Percentiles rank a stretch among this genome's conserved stretches.
phyloP scores from a whole-genome alignment of 2,329 filamentous ascomycete genomes.

The Cryphonectria parasitica region DNA sequence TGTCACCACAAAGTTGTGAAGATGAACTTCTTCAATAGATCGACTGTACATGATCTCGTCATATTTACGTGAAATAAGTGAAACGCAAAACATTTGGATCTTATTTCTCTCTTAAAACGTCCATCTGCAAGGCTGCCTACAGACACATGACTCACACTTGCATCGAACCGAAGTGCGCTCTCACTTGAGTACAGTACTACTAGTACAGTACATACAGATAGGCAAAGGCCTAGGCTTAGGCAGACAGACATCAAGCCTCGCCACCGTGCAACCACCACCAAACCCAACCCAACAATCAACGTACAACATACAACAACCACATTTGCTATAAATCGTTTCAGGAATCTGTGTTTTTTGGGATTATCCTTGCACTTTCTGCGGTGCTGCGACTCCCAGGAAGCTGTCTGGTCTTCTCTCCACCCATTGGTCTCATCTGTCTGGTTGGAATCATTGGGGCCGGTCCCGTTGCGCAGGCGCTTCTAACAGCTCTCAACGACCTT shows the following conservation, averaged over 20 bases:
- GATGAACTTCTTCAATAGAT: background rate
- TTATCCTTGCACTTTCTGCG: background rate
- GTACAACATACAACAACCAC: background rate
- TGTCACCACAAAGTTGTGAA: background rate
- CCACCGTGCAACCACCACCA: background rate
- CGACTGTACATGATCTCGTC: background rate
- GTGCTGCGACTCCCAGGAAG: background rate
- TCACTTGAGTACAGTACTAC: background rate
- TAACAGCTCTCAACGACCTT: background rate
- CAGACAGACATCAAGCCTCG: background rate
- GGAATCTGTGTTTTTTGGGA: background rate
- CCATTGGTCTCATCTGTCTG: background rate
- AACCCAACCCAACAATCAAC: background rate
- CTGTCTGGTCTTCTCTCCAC: background rate
- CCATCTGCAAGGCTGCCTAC: background rate
- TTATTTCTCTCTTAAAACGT: background rate
- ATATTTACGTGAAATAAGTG: background rate
- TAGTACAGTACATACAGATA: background rate
- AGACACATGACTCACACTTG: background rate
- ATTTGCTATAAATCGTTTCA: background rate
- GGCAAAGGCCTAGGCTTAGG: background rate
- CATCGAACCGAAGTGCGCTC: too few relatives aligned
- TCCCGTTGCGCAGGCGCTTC: slow-evolving; percentile 3
- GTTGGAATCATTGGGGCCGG: background rate
- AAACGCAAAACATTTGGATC: background rate